A percentile compares a stretch with the other conserved stretches of the same genome.
These are phyloP conservation scores for Lecanoromycetidae sp. DNA, from an alignment of 2,329 filamentous ascomycete species.

Conservation along the genomic window DNA sequence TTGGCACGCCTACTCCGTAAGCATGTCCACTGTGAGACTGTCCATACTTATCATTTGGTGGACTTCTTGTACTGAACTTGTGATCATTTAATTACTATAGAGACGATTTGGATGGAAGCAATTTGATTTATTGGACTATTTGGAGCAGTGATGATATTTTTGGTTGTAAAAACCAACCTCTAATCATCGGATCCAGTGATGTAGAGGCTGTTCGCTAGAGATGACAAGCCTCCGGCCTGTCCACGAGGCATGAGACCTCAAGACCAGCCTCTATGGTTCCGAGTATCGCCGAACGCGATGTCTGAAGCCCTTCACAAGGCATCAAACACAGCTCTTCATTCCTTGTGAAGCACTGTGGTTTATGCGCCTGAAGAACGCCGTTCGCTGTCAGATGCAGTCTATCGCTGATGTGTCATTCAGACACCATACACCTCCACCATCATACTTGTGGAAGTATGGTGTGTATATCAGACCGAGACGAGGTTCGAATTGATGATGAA, in stretches of 20 bases:
- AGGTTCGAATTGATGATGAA: constrained; percentile 5
- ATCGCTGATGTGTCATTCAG: constrained; percentile 12
- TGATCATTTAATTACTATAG: neutral
- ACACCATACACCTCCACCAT: neutral
- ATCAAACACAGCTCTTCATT: neutral
- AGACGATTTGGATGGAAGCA: neutral
- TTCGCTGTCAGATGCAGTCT: constrained; percentile 12
- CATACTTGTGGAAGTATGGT: neutral
- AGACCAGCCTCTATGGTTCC: neutral
- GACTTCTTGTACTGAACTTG: too few species aligned
- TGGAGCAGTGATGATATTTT: constrained; percentile 7
- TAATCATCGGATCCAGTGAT: constrained; percentile 10
- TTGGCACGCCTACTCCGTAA: too few species aligned
- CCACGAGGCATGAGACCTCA: constrained; percentile 3
- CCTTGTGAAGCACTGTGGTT: constrained; percentile 4
- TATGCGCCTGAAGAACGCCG: constrained; percentile 14
- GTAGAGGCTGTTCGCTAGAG: neutral
- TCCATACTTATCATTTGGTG: too few species aligned
- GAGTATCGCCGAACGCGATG: constrained; percentile 2
- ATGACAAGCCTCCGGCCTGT: neutral
- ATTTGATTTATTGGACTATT: constrained; percentile 1
- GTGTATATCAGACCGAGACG: neutral
- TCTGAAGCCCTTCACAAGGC: constrained; percentile 2
- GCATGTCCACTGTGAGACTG: too few species aligned
- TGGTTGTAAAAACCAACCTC: constrained; percentile 2